Base-by-base conservation (phyloP, 1,139 yeast species). In the Pneumocystis jirovecii region DNA sequence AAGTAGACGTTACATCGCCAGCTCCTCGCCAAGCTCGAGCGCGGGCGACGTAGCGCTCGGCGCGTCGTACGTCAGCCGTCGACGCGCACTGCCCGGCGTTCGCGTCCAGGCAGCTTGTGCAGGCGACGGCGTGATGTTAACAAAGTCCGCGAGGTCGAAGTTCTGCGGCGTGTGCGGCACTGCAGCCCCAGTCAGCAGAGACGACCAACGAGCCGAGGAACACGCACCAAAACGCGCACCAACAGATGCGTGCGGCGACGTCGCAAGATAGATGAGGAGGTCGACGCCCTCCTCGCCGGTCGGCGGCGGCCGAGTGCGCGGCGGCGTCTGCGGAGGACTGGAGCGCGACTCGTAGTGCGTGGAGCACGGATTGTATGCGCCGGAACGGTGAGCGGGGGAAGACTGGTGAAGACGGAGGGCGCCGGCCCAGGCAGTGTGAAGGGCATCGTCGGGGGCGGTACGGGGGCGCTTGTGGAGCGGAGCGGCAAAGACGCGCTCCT, bases 111-210 rank as follows among this genome's bases (percentile, higher is more conserved):
- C 57, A 1, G 56, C 61, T 37, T 67, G 70, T 5, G 78, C 72
- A 0, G 93, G 93, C 5, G 89, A 84, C 3, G 95, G 95, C 0
- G 89, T 84, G 72, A 85, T 84, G 72, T 86, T 86, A 61, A 89
- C 87, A 73, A 87, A 88, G 72, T 88, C 96, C 72, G 84, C 85
- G 84, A 88, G 83, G 73, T 88, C 87, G 76, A 88, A 87, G 8
- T 44, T 35, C 45, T 60, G 29, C 6, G 35, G 63, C 17, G 50
- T 50, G 44, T 15, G 19, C 5, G 42, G 25, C 59, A 66, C 40
- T 63, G 67, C 64, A 40, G 8, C 37, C 4, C 4, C 7, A 8
- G 40, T 37, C 15, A 10, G 10, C 40, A 8, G 15, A 10, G 10
- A 8, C 8, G 37, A 5, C 37, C 8, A 63, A 21, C 40, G n/a